Percentiles rank a stretch among this genome's conserved stretches.
These are phyloP conservation scores for Neonectria coccinea DNA, from an alignment of 2,329 filamentous ascomycete species.

Conservation along the genomic window DNA sequence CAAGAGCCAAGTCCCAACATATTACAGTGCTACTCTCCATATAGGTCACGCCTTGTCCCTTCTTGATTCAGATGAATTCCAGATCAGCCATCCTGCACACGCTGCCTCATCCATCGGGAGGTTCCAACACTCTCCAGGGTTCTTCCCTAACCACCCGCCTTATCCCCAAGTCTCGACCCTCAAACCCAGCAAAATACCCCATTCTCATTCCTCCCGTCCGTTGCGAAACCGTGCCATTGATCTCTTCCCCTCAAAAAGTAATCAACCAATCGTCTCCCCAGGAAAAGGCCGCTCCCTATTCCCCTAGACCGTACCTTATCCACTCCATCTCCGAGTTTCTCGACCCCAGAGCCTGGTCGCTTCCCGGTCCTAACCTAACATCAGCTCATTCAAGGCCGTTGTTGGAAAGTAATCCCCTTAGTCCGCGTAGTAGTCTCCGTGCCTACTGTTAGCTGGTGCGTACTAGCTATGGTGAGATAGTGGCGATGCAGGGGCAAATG, in stretches of 20 bases:
- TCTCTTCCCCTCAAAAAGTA: neutral
- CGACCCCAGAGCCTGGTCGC: neutral
- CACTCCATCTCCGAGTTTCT: neutral
- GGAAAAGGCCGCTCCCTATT: neutral
- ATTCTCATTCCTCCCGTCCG: neutral
- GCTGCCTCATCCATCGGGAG: neutral
- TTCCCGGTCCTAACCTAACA: neutral
- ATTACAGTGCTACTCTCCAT: neutral
- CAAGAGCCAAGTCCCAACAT: neutral
- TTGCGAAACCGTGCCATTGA: slow-evolving; percentile 8
- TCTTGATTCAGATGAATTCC: neutral
- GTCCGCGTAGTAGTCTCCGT: neutral
- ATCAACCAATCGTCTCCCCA: slow-evolving; percentile 4
- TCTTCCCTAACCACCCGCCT: neutral
- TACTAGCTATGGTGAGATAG: neutral
- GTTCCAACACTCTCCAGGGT: slow-evolving; percentile 2
- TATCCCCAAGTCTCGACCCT: slow-evolving; percentile 5
- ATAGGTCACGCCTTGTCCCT: neutral
- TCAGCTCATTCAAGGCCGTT: neutral
- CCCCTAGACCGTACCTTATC: neutral
- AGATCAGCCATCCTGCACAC: neutral
- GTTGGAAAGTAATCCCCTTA: neutral
- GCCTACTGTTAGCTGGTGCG: neutral
- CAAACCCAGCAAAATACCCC: slow-evolving; percentile 1
- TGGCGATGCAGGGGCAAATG: neutral